phyloP scores from a whole-genome alignment of 78 protist genomes.

The Ministeria vibrans region DNA sequence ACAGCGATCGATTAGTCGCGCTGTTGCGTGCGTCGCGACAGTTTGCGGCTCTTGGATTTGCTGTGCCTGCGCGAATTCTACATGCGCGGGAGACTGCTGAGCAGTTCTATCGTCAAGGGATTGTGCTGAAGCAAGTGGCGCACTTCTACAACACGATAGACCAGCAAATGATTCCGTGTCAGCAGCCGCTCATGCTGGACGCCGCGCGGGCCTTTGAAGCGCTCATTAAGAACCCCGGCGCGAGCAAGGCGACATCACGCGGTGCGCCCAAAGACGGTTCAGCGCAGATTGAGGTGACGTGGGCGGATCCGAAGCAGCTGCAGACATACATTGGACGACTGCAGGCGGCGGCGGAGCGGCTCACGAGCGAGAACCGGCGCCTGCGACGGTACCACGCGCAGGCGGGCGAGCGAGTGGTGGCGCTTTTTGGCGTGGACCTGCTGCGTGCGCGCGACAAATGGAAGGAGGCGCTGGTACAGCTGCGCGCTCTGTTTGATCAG shows the following conservation, averaged over 20 bases:
- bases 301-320: constrained; percentile 34
- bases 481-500: constrained; percentile 20
- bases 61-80: constrained; percentile 22
- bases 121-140: constrained; percentile 67
- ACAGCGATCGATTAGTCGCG: no score
- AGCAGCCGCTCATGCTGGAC: constrained; percentile 47
- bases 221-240: constrained; percentile 8
- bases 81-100: constrained; percentile 26
- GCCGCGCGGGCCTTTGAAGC: constrained; percentile 39
- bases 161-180: constrained; percentile 51
- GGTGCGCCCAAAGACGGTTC: no score
- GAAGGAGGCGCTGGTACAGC: constrained; percentile 29
- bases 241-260: not conserved
- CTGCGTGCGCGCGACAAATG: constrained; percentile 18
- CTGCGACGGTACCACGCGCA: constrained; percentile 33
- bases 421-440: constrained; percentile 1
- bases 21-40: no score
- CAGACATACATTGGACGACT: constrained; percentile 33
- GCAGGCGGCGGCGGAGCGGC: constrained; percentile 35
- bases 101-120: constrained; percentile 39
- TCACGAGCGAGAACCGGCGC: constrained; percentile 44
- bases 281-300: no score
- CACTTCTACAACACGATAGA: constrained; percentile 65
- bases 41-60: constrained; percentile 49
- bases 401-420: not conserved